Evolutionary conservation across 2,329 filamentous ascomycete species (phyloP).

Genomic region (Microcera coccophila): DNA sequence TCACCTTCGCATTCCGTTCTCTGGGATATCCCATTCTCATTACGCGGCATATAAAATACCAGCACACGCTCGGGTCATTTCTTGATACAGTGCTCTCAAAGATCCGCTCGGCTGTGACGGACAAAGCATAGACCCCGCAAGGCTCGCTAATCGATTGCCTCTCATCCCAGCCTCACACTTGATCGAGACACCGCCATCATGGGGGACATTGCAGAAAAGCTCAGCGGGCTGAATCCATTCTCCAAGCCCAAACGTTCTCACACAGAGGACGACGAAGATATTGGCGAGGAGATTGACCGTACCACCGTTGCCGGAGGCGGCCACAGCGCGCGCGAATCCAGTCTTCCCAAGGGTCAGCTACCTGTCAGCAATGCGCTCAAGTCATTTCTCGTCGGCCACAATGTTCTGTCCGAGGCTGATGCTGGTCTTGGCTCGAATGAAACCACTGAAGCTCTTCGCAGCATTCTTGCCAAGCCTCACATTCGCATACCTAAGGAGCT

Average conservation of each 20-base stretch:
- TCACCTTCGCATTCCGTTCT: too few relatives aligned
- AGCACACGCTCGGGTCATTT: too few relatives aligned
- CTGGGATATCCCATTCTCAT: too few relatives aligned
- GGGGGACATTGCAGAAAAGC: slow-evolving; percentile 27
- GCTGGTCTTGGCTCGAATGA: slow-evolving; percentile 40
- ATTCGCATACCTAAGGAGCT: slow-evolving; percentile 52
- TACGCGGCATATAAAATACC: too few relatives aligned
- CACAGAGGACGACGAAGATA: slow-evolving; percentile 32
- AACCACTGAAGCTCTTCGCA: slow-evolving; percentile 43
- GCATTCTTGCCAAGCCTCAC: slow-evolving; percentile 54
- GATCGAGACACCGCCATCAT: background rate
- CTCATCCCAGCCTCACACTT: background rate
- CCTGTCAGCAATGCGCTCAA: slow-evolving; percentile 57
- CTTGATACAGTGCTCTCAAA: too few relatives aligned
- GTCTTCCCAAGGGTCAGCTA: slow-evolving; percentile 42
- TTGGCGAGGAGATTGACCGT: slow-evolving; percentile 31
- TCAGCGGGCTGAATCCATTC: slow-evolving; percentile 32
- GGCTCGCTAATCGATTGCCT: too few relatives aligned
- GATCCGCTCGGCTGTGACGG: too few relatives aligned
- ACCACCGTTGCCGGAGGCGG: slow-evolving; percentile 57
- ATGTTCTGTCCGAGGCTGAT: slow-evolving; percentile 47
- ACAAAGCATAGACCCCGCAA: too few relatives aligned
- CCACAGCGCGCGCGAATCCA: slow-evolving; percentile 47
- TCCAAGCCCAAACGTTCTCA: slow-evolving; percentile 18
- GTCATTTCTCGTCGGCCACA: slow-evolving; percentile 51